Evolutionary conservation across 106 monocot species (phyloP).

Genomic region (Dioscorea alata): DNA sequence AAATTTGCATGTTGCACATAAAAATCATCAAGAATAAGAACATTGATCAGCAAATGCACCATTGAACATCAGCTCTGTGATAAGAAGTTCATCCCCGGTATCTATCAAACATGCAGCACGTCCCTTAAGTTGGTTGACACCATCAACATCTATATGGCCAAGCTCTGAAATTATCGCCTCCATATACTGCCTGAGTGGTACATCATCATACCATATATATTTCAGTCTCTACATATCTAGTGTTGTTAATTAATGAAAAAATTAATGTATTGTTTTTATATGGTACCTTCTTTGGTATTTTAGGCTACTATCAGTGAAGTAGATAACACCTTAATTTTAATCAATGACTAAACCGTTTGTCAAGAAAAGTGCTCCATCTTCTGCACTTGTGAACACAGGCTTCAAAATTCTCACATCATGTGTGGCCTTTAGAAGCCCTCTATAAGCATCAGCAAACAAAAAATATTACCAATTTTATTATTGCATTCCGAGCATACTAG

Average conservation of each 20-base stretch:
- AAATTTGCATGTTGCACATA: too few relatives aligned
- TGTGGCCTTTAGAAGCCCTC: conserved; percentile 31
- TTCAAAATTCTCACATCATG: conserved; percentile 13
- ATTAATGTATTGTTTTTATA: too few relatives aligned
- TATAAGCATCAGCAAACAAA: conserved; percentile 74
- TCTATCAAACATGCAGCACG: conserved; percentile 98
- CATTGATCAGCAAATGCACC: conserved; percentile 24
- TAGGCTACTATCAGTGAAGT: conserved; percentile 69
- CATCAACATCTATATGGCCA: conserved; percentile 94
- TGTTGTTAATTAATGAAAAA: too few relatives aligned
- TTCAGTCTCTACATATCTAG: too few relatives aligned
- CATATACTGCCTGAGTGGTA: conserved; percentile 39
- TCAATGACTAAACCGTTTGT: conserved; percentile 70
- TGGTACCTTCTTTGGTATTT: conserved; percentile 50
- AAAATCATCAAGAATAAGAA: neutral
- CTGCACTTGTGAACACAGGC: conserved; percentile 10
- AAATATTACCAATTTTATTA: conserved; percentile 39
- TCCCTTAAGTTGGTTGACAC: conserved; percentile 87
- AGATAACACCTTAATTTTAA: conserved; percentile 37
- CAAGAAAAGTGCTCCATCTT: conserved; percentile 28
- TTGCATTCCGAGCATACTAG: conserved; percentile 59
- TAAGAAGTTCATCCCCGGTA: conserved; percentile 95
- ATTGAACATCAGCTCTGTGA: conserved; percentile 98
- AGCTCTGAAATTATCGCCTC: conserved; percentile 41
- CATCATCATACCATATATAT: neutral